phyloP scores from a whole-genome alignment of 2,329 filamentous ascomycete species.

The Fusarium sp. region DNA sequence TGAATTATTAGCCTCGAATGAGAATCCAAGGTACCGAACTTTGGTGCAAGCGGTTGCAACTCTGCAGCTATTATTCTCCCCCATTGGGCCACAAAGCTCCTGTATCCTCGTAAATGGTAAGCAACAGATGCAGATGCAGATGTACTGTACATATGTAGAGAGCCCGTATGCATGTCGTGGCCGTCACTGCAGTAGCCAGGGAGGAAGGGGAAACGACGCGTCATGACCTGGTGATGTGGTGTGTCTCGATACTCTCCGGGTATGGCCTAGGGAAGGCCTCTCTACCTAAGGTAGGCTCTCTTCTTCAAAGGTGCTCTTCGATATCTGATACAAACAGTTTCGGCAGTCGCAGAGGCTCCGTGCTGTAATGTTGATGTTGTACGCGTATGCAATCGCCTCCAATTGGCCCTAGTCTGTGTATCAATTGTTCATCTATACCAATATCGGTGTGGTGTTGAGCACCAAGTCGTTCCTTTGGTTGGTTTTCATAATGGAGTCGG shows the following conservation, averaged over 20 bases:
- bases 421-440: slow-evolving; percentile 28
- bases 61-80: slow-evolving; percentile 6
- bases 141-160: neutral
- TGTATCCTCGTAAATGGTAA: slow-evolving; percentile 32
- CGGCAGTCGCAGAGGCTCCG: neutral
- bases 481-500: slow-evolving; percentile 16
- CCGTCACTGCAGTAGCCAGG: slow-evolving; percentile 36
- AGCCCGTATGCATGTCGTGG: slow-evolving; percentile 31
- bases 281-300: neutral
- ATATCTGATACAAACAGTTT: slow-evolving; percentile 11
- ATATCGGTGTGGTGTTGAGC: slow-evolving; percentile 34
- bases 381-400: slow-evolving; percentile 35
- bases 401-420: slow-evolving; percentile 10
- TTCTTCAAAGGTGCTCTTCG: neutral
- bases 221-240: slow-evolving; percentile 40
- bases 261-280: slow-evolving; percentile 6
- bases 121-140: neutral
- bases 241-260: slow-evolving; percentile 34
- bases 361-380: slow-evolving; percentile 11
- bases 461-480: slow-evolving; percentile 2
- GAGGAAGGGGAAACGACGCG: slow-evolving; percentile 38
- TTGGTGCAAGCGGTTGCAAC: slow-evolving; percentile 17
- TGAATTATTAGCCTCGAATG: slow-evolving; percentile 14
- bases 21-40: slow-evolving; percentile 26
- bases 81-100: slow-evolving; percentile 23